Percentiles rank a stretch among this genome's conserved stretches.
phyloP scores from a whole-genome alignment of 169 alveolate genomes.

The Plasmodium vivax region DNA sequence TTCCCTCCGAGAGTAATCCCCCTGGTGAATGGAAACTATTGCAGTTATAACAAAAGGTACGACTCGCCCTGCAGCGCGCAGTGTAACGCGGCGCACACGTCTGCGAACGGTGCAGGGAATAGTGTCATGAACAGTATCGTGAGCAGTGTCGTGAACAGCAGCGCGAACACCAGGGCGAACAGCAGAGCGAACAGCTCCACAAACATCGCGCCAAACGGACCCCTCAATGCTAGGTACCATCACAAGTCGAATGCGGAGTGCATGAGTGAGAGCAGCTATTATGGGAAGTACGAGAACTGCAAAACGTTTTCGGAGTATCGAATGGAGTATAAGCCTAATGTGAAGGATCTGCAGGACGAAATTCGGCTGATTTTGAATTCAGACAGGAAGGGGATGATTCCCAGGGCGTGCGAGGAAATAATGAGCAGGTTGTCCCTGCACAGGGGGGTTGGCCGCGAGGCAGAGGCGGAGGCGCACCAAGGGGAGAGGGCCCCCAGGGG shows the following conservation, averaged over 20 bases:
- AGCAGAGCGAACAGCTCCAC: not conserved
- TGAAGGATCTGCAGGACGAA: slow-evolving; percentile 30
- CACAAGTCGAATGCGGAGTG: slow-evolving; percentile 17
- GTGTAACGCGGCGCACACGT: not conserved
- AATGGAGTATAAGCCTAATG: slow-evolving; percentile 51
- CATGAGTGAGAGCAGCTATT: slow-evolving; percentile 38
- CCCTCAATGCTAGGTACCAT: slow-evolving; percentile 14
- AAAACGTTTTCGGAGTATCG: slow-evolving; percentile 69
- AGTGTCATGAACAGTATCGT: not conserved
- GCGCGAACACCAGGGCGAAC: not conserved
- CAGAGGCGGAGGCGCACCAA: not conserved
- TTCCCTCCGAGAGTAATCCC: slow-evolving; percentile 59
- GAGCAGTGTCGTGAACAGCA: not conserved
- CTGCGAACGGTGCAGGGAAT: not conserved
- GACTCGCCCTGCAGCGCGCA: not conserved
- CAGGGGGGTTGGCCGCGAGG: not conserved
- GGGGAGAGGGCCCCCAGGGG: not conserved
- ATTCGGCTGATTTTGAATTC: slow-evolving; percentile 73
- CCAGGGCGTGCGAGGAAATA: slow-evolving; percentile 83
- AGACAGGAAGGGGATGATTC: slow-evolving; percentile 79
- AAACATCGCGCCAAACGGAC: not conserved
- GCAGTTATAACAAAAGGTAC: slow-evolving; percentile 9
- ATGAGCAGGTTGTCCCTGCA: slow-evolving; percentile 65
- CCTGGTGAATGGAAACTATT: slow-evolving; percentile 33
- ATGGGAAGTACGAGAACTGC: slow-evolving; percentile 51